Conservation (phyloP, 257 asterid species). For the Plantago elongata region DNA sequence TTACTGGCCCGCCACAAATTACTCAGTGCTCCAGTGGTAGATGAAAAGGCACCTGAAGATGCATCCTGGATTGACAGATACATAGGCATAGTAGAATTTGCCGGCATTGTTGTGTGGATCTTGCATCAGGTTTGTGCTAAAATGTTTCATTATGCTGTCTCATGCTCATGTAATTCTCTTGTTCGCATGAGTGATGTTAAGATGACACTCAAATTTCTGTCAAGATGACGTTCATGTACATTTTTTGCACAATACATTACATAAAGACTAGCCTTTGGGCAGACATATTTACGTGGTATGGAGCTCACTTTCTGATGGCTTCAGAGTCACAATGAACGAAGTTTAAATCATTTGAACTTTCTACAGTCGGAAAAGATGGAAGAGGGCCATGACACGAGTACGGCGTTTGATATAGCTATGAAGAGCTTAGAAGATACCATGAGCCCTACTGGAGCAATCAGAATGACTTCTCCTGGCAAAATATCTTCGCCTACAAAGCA, state of each 20-base stretch:
- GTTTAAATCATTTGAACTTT: background rate
- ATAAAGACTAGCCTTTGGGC: too few species aligned
- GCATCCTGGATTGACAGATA: conserved; percentile 97
- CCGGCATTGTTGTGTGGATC: conserved; percentile 97
- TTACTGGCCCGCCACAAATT: conserved; percentile 63
- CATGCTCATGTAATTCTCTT: too few species aligned
- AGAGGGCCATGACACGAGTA: conserved; percentile 8
- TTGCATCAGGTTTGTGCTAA: conserved; percentile 66
- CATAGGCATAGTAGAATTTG: conserved; percentile 88
- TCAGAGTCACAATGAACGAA: background rate
- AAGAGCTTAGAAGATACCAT: conserved; percentile 31
- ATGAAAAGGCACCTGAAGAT: conserved; percentile 84
- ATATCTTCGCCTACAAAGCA: conserved; percentile 12
- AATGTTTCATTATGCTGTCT: too few species aligned
- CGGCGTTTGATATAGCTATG: conserved; percentile 32
- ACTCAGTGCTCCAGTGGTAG: conserved; percentile 88
- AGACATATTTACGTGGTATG: background rate
- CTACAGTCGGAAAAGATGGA: conserved; percentile 90
- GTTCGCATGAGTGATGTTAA: too few species aligned
- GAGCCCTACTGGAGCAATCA: conserved; percentile 57
- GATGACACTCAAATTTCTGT: too few species aligned
- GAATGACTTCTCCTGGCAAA: too few species aligned
- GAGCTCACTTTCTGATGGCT: background rate
- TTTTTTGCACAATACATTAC: too few species aligned
- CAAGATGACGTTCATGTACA: too few species aligned